Percentiles rank a stretch among this genome's conserved stretches.
These are phyloP conservation scores for Brassica balearica DNA, from an alignment of 441 rosid genomes.

Conservation along the genomic window DNA sequence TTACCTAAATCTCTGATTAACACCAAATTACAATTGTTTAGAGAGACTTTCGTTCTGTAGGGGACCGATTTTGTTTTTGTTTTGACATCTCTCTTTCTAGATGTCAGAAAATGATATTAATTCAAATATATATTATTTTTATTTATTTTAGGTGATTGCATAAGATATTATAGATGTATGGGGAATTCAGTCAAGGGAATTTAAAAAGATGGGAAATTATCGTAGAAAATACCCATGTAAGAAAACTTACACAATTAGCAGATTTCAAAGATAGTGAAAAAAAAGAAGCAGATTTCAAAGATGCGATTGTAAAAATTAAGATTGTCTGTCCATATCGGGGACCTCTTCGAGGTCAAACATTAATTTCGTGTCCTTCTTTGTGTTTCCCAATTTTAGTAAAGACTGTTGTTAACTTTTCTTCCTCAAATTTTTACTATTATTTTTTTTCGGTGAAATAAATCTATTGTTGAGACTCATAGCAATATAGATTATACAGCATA, in stretches of 20 bases:
- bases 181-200: background rate
- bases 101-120: background rate
- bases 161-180: background rate
- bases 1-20: too few relatives aligned
- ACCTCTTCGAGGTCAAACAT: constrained; percentile 41
- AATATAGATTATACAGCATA: too few relatives aligned
- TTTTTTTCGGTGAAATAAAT: too few relatives aligned
- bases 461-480: too few relatives aligned
- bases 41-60: background rate
- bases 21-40: background rate
- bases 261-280: constrained; percentile 15
- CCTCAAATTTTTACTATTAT: too few relatives aligned
- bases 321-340: constrained; percentile 27
- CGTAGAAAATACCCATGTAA: constrained; percentile 14
- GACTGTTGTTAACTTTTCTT: too few relatives aligned
- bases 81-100: background rate
- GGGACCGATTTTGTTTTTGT: background rate
- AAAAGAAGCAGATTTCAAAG: constrained; percentile 11
- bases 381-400: constrained; percentile 23
- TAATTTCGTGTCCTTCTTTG: constrained; percentile 32
- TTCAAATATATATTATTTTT: background rate
- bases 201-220: constrained; percentile 1
- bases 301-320: constrained; percentile 29
- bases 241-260: background rate
- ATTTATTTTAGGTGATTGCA: background rate